A percentile compares a stretch with the other conserved stretches of the same genome.
phyloP scores from a whole-genome alignment of 352 stramenopile species.

The Halophytophthora batemanensis region DNA sequence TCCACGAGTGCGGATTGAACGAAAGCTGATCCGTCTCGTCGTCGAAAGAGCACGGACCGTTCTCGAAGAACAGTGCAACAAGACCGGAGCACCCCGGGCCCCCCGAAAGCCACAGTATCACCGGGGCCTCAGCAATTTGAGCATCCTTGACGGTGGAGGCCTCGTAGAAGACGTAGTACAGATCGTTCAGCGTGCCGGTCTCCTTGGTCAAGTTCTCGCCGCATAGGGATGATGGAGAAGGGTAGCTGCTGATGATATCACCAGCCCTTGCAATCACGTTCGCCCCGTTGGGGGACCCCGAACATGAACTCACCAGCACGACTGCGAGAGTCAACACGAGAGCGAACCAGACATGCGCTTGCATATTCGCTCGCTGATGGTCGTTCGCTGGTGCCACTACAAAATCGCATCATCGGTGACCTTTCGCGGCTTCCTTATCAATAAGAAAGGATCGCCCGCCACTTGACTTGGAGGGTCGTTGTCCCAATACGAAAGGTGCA shows the following conservation, averaged over 20 bases:
- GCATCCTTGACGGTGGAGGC: conserved; percentile 20
- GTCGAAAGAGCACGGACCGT: conserved; percentile 92
- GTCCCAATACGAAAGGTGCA: background rate
- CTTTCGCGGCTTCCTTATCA: conserved; percentile 4
- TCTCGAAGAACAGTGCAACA: conserved; percentile 93
- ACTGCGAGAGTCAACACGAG: conserved; percentile 6
- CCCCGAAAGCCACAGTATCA: conserved; percentile 97
- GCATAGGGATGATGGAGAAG: conserved; percentile 43
- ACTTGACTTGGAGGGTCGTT: too few species aligned
- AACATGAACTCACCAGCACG: conserved; percentile 1
- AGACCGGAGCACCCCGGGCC: conserved; percentile 94
- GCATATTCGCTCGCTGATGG: conserved; percentile 12
- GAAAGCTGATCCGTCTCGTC: conserved; percentile 43
- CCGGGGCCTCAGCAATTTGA: conserved; percentile 37
- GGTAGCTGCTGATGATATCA: conserved; percentile 18
- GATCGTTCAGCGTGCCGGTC: conserved; percentile 52
- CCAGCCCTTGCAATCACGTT: conserved; percentile 22
- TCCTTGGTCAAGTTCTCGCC: conserved; percentile 56
- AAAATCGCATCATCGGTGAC: conserved; percentile 10
- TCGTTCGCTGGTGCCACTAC: background rate
- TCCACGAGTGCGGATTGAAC: conserved; percentile 95
- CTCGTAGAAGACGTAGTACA: conserved; percentile 81
- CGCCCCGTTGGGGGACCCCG: conserved; percentile 6
- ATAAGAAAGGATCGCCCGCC: too few species aligned
- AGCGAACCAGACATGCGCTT: conserved; percentile 9